phyloP scores from a whole-genome alignment of 345 rosid species.

The Conringia planisiliqua region DNA sequence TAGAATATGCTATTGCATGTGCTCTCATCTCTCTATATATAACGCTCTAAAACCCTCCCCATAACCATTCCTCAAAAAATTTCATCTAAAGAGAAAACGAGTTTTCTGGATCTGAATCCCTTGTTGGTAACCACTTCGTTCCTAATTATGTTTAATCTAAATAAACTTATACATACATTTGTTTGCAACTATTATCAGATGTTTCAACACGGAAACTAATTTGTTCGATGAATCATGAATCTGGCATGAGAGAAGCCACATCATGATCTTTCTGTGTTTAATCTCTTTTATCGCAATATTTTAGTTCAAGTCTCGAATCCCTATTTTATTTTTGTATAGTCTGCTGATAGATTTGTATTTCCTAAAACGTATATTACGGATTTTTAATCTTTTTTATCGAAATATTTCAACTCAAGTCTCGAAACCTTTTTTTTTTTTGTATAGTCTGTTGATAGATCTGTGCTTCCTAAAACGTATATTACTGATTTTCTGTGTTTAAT shows the following conservation, averaged over 20 bases:
- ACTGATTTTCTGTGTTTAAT: slow-evolving; percentile 18
- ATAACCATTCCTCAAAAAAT: neutral
- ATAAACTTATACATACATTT: neutral
- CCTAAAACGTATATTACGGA: neutral
- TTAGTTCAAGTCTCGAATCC: neutral
- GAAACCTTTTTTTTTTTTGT: neutral
- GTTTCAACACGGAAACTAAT: slow-evolving; percentile 24
- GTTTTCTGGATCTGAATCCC: neutral
- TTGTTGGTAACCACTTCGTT: slow-evolving; percentile 11
- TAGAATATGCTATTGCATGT: neutral
- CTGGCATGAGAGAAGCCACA: slow-evolving; percentile 12
- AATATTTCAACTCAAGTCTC: neutral
- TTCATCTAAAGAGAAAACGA: neutral
- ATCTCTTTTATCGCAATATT: neutral
- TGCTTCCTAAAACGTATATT: neutral
- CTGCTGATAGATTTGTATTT: neutral
- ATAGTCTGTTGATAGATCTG: neutral
- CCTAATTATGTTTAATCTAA: neutral
- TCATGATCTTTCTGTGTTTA: slow-evolving; percentile 23
- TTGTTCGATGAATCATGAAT: slow-evolving; percentile 18
- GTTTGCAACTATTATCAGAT: slow-evolving; percentile 1
- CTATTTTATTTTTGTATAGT: neutral
- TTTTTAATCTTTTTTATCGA: neutral
- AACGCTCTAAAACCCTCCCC: neutral
- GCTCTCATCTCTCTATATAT: neutral